Evolutionary conservation across 371 early-diverging fungal species (phyloP).

Genomic region (Apophysomyces trapeziformis): DNA sequence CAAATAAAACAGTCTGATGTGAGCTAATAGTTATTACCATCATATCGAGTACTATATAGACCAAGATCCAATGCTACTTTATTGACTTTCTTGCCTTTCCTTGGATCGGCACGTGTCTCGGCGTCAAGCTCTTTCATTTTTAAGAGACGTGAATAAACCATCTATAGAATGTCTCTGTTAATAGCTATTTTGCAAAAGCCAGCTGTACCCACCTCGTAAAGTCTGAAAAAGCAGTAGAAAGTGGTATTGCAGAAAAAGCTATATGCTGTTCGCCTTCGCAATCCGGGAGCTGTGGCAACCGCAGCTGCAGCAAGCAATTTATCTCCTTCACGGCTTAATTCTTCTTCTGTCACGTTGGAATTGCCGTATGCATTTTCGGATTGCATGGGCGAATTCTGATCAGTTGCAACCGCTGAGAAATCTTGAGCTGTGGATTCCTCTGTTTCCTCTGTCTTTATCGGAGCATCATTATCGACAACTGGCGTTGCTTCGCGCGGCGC

Average conservation of each 20-base stretch:
- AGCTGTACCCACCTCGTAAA: constrained; percentile 68
- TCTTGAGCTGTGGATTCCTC: constrained; percentile 24
- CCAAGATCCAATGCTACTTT: constrained; percentile 85
- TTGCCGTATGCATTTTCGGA: constrained; percentile 28
- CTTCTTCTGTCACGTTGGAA: constrained; percentile 9
- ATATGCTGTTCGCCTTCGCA: constrained; percentile 46
- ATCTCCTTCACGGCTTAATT: constrained; percentile 20
- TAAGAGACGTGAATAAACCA: constrained; percentile 79
- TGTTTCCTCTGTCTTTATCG: constrained; percentile 21
- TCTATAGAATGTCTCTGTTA: constrained; percentile 47
- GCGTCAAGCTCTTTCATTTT: constrained; percentile 77
- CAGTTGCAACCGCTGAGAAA: constrained; percentile 37
- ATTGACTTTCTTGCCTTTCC: constrained; percentile 65
- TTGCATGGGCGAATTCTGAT: constrained; percentile 31
- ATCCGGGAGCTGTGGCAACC: constrained; percentile 46
- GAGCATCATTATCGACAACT: constrained; percentile 3
- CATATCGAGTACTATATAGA: constrained; percentile 62
- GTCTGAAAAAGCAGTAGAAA: constrained; percentile 89
- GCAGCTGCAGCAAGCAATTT: constrained; percentile 52
- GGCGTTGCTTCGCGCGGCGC: constrained; percentile 21
- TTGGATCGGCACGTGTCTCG: constrained; percentile 60
- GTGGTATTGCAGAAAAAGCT: constrained; percentile 77
- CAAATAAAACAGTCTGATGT: background rate
- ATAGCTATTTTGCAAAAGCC: background rate
- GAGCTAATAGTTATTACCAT: constrained; percentile 35